phyloP scores from a whole-genome alignment of 768 basidiomycete species.

The Boletus fagicola region DNA sequence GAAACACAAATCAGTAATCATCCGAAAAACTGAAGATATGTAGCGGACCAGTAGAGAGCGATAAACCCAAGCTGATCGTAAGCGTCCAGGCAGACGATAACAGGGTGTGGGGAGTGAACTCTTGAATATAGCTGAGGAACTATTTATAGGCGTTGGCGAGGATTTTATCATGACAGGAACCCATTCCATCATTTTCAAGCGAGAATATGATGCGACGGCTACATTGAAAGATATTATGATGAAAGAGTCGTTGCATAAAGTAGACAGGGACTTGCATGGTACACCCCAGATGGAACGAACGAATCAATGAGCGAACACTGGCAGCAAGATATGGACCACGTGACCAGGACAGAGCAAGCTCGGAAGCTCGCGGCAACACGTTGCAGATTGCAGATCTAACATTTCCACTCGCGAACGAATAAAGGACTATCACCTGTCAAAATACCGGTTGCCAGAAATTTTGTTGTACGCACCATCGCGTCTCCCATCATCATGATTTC shows the following conservation, averaged over 20 bases:
- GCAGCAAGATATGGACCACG: conserved; percentile 12
- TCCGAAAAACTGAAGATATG: neutral
- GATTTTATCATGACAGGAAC: neutral
- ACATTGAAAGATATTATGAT: conserved; percentile 17
- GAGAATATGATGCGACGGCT: conserved; percentile 7
- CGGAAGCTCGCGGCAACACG: conserved; percentile 24
- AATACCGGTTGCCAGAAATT: neutral
- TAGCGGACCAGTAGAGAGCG: conserved; percentile 10
- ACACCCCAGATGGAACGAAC: neutral
- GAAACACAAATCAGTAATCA: neutral
- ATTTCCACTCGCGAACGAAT: conserved; percentile 2
- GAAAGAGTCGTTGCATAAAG: conserved; percentile 23
- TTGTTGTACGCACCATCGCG: neutral
- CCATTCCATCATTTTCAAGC: neutral
- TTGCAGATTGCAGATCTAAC: conserved; percentile 13
- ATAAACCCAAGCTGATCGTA: conserved; percentile 1
- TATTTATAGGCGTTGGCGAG: conserved; percentile 18
- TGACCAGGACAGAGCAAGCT: conserved; percentile 27
- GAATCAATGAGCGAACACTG: neutral
- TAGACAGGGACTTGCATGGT: conserved; percentile 14
- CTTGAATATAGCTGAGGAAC: neutral
- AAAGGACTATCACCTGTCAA: neutral
- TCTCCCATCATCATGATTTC: neutral
- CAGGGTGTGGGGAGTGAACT: neutral
- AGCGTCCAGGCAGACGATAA: conserved; percentile 15